Evolutionary conservation across 306 rosid genomes (phyloP).

Genomic region (Cucumis hystrix): DNA sequence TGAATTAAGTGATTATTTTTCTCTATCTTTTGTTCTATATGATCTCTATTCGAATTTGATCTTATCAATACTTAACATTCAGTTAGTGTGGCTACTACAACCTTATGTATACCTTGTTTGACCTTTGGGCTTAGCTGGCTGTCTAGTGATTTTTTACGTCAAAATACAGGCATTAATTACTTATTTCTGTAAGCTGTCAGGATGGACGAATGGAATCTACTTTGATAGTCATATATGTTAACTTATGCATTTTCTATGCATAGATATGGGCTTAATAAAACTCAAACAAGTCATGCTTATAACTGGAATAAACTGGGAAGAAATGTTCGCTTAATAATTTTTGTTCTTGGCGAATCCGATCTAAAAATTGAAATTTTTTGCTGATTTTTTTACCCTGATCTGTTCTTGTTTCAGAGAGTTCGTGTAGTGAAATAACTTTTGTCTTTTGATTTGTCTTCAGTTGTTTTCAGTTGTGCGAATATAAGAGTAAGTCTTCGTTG

Average conservation of each 20-base stretch:
- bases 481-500: background rate
- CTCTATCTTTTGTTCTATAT: background rate
- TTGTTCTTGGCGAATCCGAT: background rate
- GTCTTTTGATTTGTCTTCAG: background rate
- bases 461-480: background rate
- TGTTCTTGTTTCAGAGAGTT: slow-evolving; percentile 1
- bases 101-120: background rate
- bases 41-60: background rate
- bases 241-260: background rate
- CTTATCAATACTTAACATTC: background rate
- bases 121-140: background rate
- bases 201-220: background rate
- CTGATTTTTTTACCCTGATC: background rate
- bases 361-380: background rate
- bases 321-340: background rate
- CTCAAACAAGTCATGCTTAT: background rate
- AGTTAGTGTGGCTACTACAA: background rate
- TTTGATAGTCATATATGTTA: background rate
- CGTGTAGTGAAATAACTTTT: background rate
- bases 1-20: background rate
- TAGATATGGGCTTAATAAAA: background rate
- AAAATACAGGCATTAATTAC: background rate
- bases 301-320: background rate
- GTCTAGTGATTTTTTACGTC: background rate
- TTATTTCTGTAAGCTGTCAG: background rate